Base-by-base conservation (phyloP, 352 stramenopile species). In the Pythium brachiatum region DNA sequence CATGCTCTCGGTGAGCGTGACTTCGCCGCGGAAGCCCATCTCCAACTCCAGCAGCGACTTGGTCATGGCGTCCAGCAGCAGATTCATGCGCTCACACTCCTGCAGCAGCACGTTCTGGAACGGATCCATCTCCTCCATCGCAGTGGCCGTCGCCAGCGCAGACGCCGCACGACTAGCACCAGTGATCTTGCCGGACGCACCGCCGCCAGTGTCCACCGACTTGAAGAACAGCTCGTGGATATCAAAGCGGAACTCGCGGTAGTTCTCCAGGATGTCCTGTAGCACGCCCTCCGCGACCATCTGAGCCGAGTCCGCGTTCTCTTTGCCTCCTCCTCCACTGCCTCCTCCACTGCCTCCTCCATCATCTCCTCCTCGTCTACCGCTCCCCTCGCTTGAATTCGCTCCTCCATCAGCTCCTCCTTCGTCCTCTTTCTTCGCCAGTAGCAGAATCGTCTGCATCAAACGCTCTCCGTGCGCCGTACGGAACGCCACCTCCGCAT, bases 401-500 rank as follows among this genome's bases (percentile, higher is more conserved):
- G 51, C 34, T 29, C 12, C 18, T 48, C 41, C 41, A 15, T 18
- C 20, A 26, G n/a, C 41, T 16, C 64, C 60, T 11, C 66, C 60
- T 13, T 74, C 74, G 25, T 85, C 71, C 41, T 88, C 83, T 25
- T 74, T 77, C 7, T 64, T 72, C 13, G 73, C 75, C 15, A 97
- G 73, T 7, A 93, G 56, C n/a, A 97, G 44, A 38, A 97, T 83
- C 12, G 85, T 82, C 57, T 82, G 65, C 39, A 97, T 73, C 21
- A 97, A 66, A 9, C 76, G 72, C 21, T 96, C 85, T 0, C 86
- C 89, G 39, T 83, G 78, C 11, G 92, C 77, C 12, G 90, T 98
- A 21, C 89, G 85, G 64, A 97, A 98, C 18, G 84, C 86, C 15
- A 98, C 94, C 64, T 98, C 92, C 7, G 91, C 89, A 69, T 98